Base-by-base conservation (phyloP, 1,284 basidiomycete species). In the Tremellales sp. region DNA sequence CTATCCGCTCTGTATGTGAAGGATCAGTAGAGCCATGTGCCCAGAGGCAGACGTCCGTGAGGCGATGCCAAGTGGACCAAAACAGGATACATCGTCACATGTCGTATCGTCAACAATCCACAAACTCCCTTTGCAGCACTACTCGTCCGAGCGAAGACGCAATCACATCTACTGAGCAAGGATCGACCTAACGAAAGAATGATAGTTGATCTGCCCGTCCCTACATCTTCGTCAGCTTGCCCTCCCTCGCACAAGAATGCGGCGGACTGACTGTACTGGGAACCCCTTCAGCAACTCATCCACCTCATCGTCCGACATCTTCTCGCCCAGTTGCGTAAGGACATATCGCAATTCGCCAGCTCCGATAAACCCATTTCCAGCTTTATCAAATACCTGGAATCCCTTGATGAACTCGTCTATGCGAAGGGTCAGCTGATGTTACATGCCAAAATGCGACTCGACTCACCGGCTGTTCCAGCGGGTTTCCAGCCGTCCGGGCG, bases 371-470 rank as follows among this genome's bases (percentile, higher is more conserved):
- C 94, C 94, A 64, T 96, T 96, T 39, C 90, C 91, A 57, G 96
- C 92, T 77, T 97, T 97, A 76, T 97, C 94, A 61, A 98, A 98
- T 17, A 98, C 94, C 69, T 97, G 93, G 82, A 98, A 98, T 8
- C 93, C 96, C 49, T 94, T 90, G 67, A 97, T 90, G 77, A 97
- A 98, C 72, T 98, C 94, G 80, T 97, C 94, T 93, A 72, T 7
- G 4, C 5, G n/a, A 12, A 44, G n/a, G 31, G 17, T 33, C 19
- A 40, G 25, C 27, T n/a, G 19, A 13, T 41, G 23, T 25, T 45
- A 3, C 21, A 39, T 22, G 29, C 8, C 15, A 31, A 15, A 31
- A 15, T 8, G 8, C 8, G 29, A 15, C 29, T 8, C 8, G 29
- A 76, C 81, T 62, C 52, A 88, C 88, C 89, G 55, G 88, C 86